These are phyloP conservation scores for Erythrobasidium hasegawianum DNA, from an alignment of 1,284 basidiomycete genomes.

Conservation along the genomic window DNA sequence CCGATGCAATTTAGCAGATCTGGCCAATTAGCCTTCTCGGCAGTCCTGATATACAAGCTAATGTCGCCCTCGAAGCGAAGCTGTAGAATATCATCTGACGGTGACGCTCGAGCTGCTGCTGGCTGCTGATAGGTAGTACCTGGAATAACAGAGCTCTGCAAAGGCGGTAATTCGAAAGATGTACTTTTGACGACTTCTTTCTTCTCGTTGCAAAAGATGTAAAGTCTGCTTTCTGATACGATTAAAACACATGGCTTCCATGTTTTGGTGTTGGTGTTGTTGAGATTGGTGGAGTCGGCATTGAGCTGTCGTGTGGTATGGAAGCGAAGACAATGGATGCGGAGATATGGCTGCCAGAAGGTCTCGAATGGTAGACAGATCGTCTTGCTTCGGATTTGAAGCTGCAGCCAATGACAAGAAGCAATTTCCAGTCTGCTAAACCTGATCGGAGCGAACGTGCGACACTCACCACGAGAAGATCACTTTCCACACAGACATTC, in stretches of 20 bases:
- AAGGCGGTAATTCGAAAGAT: neutral
- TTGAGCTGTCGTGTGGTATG: neutral
- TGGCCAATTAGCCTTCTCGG: conserved; percentile 7
- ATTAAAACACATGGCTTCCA: neutral
- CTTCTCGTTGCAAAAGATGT: neutral
- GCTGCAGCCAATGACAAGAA: too few species aligned
- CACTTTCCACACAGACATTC: conserved; percentile 11
- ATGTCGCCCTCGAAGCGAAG: conserved; percentile 7
- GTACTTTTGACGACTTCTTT: neutral
- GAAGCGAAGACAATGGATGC: conserved; percentile 1
- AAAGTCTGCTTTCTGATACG: neutral
- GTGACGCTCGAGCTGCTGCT: neutral
- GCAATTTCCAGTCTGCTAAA: neutral
- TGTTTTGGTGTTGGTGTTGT: neutral
- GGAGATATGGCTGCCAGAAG: conserved; percentile 13
- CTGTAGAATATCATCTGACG: neutral
- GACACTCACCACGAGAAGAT: conserved; percentile 16
- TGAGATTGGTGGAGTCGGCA: too few species aligned
- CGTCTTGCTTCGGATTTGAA: conserved; percentile 6
- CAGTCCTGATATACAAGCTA: neutral
- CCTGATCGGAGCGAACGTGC: neutral
- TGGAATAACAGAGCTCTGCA: neutral
- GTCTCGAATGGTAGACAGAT: neutral
- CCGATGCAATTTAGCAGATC: too few species aligned
- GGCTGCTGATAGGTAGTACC: neutral